Conservation (phyloP, 192 early-diverging fungal genomes). For the Coemansia sp. region DNA sequence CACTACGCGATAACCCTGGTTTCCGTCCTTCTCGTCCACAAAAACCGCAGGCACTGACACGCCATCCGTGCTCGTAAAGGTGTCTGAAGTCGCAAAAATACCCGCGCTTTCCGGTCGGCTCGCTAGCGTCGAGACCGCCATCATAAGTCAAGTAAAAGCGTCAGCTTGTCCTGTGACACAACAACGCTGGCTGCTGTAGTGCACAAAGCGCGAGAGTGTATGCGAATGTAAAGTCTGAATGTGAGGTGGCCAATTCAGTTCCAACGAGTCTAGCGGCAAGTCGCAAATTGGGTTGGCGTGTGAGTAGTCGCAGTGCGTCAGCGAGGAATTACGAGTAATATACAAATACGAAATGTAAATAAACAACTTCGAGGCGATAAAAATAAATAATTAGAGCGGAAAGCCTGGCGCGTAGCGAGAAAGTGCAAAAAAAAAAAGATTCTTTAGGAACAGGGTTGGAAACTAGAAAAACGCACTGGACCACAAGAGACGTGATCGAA, state of each 20-base stretch:
- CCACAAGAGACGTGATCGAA: conserved; percentile 2
- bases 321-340: neutral
- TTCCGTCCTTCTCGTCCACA: conserved; percentile 22
- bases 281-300: neutral
- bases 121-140: conserved; percentile 12
- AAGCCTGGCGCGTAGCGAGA: neutral
- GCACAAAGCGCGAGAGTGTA: neutral
- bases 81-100: conserved; percentile 12
- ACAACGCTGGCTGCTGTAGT: neutral
- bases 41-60: conserved; percentile 42
- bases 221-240: neutral
- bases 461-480: conserved; percentile 6
- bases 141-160: neutral
- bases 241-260: neutral
- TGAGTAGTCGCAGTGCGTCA: neutral
- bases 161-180: neutral
- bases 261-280: neutral
- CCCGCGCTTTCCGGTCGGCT: neutral
- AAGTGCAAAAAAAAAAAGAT: conserved; percentile 5
- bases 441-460: neutral
- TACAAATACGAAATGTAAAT: neutral
- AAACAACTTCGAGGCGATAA: neutral
- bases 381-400: neutral
- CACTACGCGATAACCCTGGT: conserved; percentile 30
- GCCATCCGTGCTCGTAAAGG: conserved; percentile 47